Percentiles rank a stretch among this genome's conserved stretches.
phyloP scores from a whole-genome alignment of 2,329 filamentous ascomycete species.

The Rutstroemia sp. region DNA sequence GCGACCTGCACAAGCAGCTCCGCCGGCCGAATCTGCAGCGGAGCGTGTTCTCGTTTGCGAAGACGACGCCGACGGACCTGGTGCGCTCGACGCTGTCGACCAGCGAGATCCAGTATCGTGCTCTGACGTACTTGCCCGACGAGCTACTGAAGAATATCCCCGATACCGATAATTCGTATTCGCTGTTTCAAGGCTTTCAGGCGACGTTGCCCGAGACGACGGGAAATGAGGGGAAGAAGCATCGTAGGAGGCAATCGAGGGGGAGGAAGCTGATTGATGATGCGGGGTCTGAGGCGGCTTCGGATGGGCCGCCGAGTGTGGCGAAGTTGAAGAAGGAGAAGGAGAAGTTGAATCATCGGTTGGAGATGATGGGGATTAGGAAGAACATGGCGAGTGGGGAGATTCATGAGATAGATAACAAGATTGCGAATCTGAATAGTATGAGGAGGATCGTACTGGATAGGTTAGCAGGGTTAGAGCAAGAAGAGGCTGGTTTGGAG shows the following conservation, averaged over 20 bases:
- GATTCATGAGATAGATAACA: conserved; percentile 93
- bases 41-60: conserved; percentile 83
- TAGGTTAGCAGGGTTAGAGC: conserved; percentile 75
- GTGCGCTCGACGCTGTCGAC: conserved; percentile 87
- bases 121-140: conserved; percentile 80
- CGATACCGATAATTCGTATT: conserved; percentile 78
- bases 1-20: conserved; percentile 82
- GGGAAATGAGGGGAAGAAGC: conserved; percentile 60
- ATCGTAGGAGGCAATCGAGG: conserved; percentile 61
- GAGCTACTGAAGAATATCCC: conserved; percentile 86
- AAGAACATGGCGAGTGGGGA: conserved; percentile 98
- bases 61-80: conserved; percentile 86
- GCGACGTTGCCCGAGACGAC: conserved; percentile 69
- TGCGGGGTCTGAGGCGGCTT: conserved; percentile 19
- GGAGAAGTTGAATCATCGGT: conserved; percentile 68
- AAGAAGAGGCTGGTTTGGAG: conserved; percentile 84
- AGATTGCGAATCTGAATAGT: conserved; percentile 84
- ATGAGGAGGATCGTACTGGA: conserved; percentile 93
- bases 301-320: conserved; percentile 58
- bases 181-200: conserved; percentile 93
- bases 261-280: conserved; percentile 69
- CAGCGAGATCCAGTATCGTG: conserved; percentile 88
- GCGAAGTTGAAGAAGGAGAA: conserved; percentile 73
- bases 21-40: conserved; percentile 77
- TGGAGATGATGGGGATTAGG: conserved; percentile 85